phyloP scores from a whole-genome alignment of 495 filamentous ascomycete genomes.

The Astrocystis sublimbata region DNA sequence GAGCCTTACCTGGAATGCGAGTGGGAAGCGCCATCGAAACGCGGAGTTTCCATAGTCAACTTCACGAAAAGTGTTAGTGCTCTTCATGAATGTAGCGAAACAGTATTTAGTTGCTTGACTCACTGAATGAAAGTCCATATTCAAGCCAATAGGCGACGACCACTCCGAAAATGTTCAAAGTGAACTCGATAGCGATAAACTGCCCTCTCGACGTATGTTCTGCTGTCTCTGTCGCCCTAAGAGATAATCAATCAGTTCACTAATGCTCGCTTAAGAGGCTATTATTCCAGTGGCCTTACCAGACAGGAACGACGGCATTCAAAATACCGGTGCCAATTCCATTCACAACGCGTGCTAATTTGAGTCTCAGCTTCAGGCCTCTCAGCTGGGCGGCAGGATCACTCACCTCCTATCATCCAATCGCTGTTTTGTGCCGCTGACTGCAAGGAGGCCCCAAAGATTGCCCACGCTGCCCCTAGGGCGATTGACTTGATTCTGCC shows the following conservation, averaged over 20 bases:
- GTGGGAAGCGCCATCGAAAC: slow-evolving; percentile 68
- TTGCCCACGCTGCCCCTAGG: slow-evolving; percentile 56
- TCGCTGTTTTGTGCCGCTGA: slow-evolving; percentile 61
- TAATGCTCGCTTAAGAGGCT: background rate
- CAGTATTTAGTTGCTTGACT: background rate
- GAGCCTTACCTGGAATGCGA: slow-evolving; percentile 61
- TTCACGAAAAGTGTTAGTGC: slow-evolving; percentile 4
- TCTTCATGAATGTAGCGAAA: background rate
- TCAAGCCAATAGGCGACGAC: slow-evolving; percentile 74
- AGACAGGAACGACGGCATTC: slow-evolving; percentile 71
- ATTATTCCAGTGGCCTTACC: slow-evolving; percentile 30
- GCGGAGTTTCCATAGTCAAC: slow-evolving; percentile 55
- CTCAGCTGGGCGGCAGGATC: too few species aligned
- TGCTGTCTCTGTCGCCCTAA: slow-evolving; percentile 62
- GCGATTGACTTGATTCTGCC: slow-evolving; percentile 65
- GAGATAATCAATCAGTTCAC: slow-evolving; percentile 8
- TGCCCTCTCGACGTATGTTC: slow-evolving; percentile 68
- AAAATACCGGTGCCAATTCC: slow-evolving; percentile 74
- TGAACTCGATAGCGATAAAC: slow-evolving; percentile 74
- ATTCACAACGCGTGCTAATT: slow-evolving; percentile 61
- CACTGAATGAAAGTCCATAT: slow-evolving; percentile 55
- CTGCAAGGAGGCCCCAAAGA: slow-evolving; percentile 62
- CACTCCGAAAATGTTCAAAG: slow-evolving; percentile 72
- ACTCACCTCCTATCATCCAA: slow-evolving; percentile 70
- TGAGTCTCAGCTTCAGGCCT: background rate